Evolutionary conservation across 768 basidiomycete species (phyloP), one percentile per base, ranked within the genome.

Genomic region (Terana coerulea): DNA sequence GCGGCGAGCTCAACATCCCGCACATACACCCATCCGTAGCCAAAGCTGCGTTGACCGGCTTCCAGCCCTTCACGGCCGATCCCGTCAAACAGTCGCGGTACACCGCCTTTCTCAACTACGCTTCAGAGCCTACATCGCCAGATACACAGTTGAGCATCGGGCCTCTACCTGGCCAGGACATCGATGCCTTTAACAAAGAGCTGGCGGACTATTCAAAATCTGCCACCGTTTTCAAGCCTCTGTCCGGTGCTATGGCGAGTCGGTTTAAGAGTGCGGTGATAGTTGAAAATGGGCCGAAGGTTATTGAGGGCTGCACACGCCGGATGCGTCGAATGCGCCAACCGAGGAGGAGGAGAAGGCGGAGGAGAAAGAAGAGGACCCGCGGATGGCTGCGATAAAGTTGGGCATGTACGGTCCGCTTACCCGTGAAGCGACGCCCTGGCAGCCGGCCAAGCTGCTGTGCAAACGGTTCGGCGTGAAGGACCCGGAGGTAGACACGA

Each of bases 391-490:
- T 57, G 95, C 97, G 0, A 94, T 91, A 9, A 74, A 78, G 25
- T 66, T 86, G 65, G 94, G 92, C 22, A 93, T 95, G 89, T 98
- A 86, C 63, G 97, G 97, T 0, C 74, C 79, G 12, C 69, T 95
- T 65, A 99, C 97, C 28, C 74, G 95, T 33, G 88, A 89, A 55
- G 70, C 75, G 29, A 75, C 70, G 49, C 66, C 76, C 0, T 98
- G 92, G 86, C 82, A 83, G 61, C 97, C 97, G 2, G 81, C 81
- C n/a, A 76, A 76, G 47, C 70, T 98, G 44, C 71, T 99, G 22
- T 98, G 93, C 71, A 97, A 95, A 67, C 81, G 95, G 28, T 98
- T 98, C 66, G 88, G 90, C 0, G 88, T 98, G 30, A 88, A 84
- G 61, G 91, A 94, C 57, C 95, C 95, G 0, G 77, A 91, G 59